A percentile compares a stretch with the other conserved stretches of the same genome.
Evolutionary conservation across 352 stramenopile genomes (phyloP).

Genomic region (Phytophthora vignae): DNA sequence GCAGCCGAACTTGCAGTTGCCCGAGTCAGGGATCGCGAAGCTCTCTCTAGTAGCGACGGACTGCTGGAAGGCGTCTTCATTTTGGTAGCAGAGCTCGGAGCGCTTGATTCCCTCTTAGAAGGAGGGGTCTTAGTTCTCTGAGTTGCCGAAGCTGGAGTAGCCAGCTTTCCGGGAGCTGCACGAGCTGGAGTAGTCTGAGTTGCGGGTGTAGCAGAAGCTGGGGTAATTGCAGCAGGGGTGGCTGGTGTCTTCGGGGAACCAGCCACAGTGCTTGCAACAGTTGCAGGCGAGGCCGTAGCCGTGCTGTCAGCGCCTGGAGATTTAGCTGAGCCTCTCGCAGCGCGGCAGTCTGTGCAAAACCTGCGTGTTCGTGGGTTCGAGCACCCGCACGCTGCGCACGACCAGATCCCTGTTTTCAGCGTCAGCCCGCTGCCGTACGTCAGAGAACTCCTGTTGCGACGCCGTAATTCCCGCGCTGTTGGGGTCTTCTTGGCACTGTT

Average conservation of each 20-base stretch:
- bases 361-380: conserved; percentile 57
- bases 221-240: conserved; percentile 13
- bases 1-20: conserved; percentile 42
- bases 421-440: conserved; percentile 35
- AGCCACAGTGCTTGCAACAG: conserved; percentile 15
- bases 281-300: conserved; percentile 12
- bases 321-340: conserved; percentile 34
- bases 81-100: conserved; percentile 16
- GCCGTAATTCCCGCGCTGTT: conserved; percentile 40
- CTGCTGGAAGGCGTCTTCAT: conserved; percentile 24
- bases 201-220: conserved; percentile 15
- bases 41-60: conserved; percentile 20
- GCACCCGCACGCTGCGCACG: conserved; percentile 59
- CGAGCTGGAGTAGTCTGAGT: conserved; percentile 1
- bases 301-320: conserved; percentile 21
- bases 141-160: neutral
- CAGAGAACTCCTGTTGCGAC: conserved; percentile 32
- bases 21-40: conserved; percentile 25
- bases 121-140: conserved; percentile 12
- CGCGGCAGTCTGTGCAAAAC: conserved; percentile 58
- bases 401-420: conserved; percentile 58
- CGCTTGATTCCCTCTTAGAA: conserved; percentile 17
- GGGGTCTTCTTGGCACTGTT: conserved; percentile 17
- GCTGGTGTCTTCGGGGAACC: conserved; percentile 23
- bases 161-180: neutral